A percentile compares a stretch with the other conserved stretches of the same genome.
Conservation (phyloP, 2,329 filamentous ascomycete genomes). For the Aspergillus novoparasiticus region DNA sequence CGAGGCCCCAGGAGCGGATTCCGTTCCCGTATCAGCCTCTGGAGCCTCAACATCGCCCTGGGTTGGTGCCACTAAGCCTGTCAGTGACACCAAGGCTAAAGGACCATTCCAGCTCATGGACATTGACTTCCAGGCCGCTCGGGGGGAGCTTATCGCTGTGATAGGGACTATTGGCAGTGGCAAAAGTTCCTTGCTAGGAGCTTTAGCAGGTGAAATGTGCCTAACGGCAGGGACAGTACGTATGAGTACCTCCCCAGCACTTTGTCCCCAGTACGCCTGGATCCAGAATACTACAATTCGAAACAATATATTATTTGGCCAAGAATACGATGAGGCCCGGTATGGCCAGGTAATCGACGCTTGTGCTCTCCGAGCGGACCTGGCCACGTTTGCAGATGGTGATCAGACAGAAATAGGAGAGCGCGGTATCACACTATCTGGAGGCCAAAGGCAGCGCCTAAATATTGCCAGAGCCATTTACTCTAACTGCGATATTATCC, state of each 20-base stretch:
- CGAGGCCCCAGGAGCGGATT: background rate
- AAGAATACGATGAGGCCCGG: background rate
- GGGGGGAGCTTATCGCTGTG: slow-evolving; percentile 59
- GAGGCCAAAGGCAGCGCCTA: background rate
- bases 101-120: slow-evolving; percentile 45
- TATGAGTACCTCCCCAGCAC: slow-evolving; percentile 78
- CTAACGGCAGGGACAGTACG: slow-evolving; percentile 61
- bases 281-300: slow-evolving; percentile 88
- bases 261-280: slow-evolving; percentile 97
- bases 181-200: slow-evolving; percentile 85
- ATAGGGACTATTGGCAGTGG: slow-evolving; percentile 71
- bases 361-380: background rate
- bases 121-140: slow-evolving; percentile 38
- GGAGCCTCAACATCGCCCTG: background rate
- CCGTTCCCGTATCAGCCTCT: slow-evolving; percentile 9
- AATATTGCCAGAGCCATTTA: background rate
- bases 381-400: background rate
- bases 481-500: background rate
- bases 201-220: slow-evolving; percentile 88
- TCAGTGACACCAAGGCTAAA: background rate
- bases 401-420: background rate
- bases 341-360: background rate
- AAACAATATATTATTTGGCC: slow-evolving; percentile 87
- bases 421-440: background rate
- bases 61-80: background rate